These are phyloP conservation scores for Stagonosporopsis rhizophila DNA, from an alignment of 2,329 filamentous ascomycete species.

Conservation along the genomic window DNA sequence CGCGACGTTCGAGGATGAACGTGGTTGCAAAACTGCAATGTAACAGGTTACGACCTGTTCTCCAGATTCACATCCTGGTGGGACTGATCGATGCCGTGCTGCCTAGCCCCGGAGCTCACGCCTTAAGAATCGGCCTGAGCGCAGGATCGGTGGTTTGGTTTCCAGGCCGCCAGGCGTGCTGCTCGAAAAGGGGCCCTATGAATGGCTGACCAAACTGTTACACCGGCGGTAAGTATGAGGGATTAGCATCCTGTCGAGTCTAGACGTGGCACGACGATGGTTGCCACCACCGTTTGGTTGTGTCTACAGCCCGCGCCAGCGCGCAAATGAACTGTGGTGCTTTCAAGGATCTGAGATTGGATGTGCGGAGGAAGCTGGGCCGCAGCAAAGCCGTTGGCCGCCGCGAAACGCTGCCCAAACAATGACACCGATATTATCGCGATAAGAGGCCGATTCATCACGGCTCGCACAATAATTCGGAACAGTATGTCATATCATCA, in stretches of 20 bases:
- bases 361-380: neutral
- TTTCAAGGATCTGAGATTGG: neutral
- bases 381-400: constrained; percentile 5
- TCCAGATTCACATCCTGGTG: constrained; percentile 20
- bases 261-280: constrained; percentile 10
- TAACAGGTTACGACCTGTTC: constrained; percentile 16
- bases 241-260: constrained; percentile 3
- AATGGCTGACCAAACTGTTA: neutral
- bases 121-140: constrained; percentile 2
- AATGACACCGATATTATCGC: neutral
- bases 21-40: constrained; percentile 4
- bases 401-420: neutral
- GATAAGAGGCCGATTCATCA: neutral
- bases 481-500: neutral
- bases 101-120: constrained; percentile 9
- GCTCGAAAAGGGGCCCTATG: constrained; percentile 6
- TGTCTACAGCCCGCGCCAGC: constrained; percentile 6
- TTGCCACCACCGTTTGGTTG: constrained; percentile 1
- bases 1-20: constrained; percentile 3
- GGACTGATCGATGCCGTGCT: constrained; percentile 14
- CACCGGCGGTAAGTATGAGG: constrained; percentile 3
- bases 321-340: constrained; percentile 16
- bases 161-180: constrained; percentile 8
- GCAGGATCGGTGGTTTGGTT: constrained; percentile 9
- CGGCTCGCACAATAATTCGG: neutral